Conservation (phyloP, 306 rosid species). For the Fragaria nilgerrensis region DNA sequence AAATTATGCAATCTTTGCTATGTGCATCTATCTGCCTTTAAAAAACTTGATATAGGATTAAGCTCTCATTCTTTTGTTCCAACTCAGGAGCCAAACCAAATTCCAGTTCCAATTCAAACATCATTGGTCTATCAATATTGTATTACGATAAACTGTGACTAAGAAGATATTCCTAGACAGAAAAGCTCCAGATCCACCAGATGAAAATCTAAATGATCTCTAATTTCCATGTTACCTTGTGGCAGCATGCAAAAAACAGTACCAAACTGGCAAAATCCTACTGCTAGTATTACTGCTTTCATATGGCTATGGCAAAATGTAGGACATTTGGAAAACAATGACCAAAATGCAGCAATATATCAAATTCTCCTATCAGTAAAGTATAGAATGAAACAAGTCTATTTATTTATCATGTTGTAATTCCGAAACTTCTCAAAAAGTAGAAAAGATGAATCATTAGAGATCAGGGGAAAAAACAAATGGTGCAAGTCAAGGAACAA, state of each 20-base stretch:
- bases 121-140: neutral
- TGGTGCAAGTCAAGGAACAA: constrained; percentile 25
- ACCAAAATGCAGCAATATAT: constrained; percentile 1
- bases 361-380: neutral
- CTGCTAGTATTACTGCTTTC: neutral
- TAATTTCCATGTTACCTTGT: neutral
- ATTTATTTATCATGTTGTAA: neutral
- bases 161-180: neutral
- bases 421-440: neutral
- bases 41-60: neutral
- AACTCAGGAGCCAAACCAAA: neutral
- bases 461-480: neutral
- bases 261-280: neutral
- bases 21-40: neutral
- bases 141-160: neutral
- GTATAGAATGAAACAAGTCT: neutral
- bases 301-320: constrained; percentile 1
- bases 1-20: neutral
- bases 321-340: neutral
- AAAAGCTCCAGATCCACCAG: neutral
- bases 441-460: neutral
- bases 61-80: neutral
- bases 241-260: neutral
- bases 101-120: neutral
- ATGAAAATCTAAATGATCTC: neutral